A percentile compares a stretch with the other conserved stretches of the same genome.
phyloP scores from a whole-genome alignment of 352 stramenopile species.

The Pythium brassicae region DNA sequence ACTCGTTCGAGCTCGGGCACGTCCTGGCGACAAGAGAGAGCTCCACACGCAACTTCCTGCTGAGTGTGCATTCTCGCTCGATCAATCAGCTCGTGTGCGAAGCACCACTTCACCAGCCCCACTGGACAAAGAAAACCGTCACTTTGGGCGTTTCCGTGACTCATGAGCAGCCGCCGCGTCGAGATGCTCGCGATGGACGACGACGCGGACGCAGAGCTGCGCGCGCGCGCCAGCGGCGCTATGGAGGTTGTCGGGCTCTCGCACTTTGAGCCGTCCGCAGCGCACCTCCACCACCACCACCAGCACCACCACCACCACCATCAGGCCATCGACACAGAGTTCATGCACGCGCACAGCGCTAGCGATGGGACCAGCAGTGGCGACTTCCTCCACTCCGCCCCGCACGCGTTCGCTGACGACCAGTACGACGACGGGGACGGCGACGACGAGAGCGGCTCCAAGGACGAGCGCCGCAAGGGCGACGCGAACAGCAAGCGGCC shows the following conservation, averaged over 20 bases:
- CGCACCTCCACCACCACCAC: neutral
- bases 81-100: no score
- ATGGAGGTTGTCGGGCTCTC: constrained; percentile 16
- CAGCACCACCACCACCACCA: neutral
- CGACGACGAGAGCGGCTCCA: constrained; percentile 40
- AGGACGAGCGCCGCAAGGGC: constrained; percentile 41
- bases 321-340: neutral
- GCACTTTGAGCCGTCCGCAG: constrained; percentile 7
- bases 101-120: no score
- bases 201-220: neutral
- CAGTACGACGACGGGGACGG: constrained; percentile 72
- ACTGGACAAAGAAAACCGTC: neutral
- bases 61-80: no score
- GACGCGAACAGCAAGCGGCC: constrained; percentile 85
- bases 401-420: constrained; percentile 26
- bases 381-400: constrained; percentile 2
- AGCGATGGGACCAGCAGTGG: neutral
- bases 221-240: constrained; percentile 11
- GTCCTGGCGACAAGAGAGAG: no score
- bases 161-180: constrained; percentile 66
- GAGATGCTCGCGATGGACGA: constrained; percentile 55
- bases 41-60: no score
- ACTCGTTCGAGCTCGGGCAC: no score
- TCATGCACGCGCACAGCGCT: constrained; percentile 1
- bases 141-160: constrained; percentile 5